Base-by-base conservation (phyloP, 2,329 filamentous ascomycete genomes). In the Hypoxylon sp. region DNA sequence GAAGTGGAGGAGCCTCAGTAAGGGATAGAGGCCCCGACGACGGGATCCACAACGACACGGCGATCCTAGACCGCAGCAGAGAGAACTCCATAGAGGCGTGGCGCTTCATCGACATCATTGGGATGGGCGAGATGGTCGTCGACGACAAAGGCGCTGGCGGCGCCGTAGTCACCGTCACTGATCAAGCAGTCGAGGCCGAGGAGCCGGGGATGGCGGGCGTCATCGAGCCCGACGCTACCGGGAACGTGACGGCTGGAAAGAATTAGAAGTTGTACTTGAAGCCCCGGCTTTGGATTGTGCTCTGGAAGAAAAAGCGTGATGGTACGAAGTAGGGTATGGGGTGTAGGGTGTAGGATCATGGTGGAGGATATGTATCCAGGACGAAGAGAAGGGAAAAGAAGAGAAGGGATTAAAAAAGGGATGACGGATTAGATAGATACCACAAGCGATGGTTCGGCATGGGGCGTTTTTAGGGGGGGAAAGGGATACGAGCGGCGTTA, bases 81-180 rank as follows among this genome's bases (percentile, higher is more conserved):
- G 77, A 75, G 49, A 73, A 74, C 0, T 68, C 68, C 1, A 80
- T 87, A 6, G 79, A 80, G 2, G 76, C 79, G 56, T 88, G 86
- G 86, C 74, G 76, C 42, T 85, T 81, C 81, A 81, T 88, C 64
- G 82, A 87, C 51, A 77, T 83, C 18, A 79, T 85, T 2, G 85
- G 84, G 6, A 77, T 86, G 65, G 85, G 81, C 24, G 70, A 69
- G 8, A 66, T 75, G 7, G 71, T 70, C 65, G 67, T 58, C 32
- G 67, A 65, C 32, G 67, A 65, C n/a, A 52, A 59, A 18, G 49
- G 65, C 2, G 32, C 49, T 1, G 30, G 20, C 28, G 51, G 53
- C 16, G 32, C 5, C n/a, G 24, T 11, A 30, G 67, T 59, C 12
- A 62, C 70, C 44, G 58, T 57, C 1, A 69, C 69, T 26, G 56